Evolutionary conservation across 495 filamentous ascomycete species (phyloP).

Genomic region (Penicillium chermesinum): DNA sequence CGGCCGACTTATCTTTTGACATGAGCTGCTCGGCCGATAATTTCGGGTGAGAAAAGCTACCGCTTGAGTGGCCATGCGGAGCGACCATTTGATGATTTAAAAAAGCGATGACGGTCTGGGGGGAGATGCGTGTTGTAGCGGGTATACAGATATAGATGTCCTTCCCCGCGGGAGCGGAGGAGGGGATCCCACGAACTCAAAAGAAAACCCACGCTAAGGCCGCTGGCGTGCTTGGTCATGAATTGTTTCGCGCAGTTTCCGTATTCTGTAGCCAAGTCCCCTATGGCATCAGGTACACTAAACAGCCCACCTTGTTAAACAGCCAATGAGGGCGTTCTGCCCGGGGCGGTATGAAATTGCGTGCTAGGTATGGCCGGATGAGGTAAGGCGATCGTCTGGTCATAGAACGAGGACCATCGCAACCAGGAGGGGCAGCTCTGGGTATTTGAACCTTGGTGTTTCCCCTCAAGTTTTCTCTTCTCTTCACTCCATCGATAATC

Average conservation of each 20-base stretch:
- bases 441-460: constrained; percentile 21
- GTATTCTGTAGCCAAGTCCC: no score
- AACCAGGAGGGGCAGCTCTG: constrained; percentile 17
- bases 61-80: no score
- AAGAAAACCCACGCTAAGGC: neutral
- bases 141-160: no score
- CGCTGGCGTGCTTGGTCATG: neutral
- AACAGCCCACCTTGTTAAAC: constrained; percentile 21
- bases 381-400: constrained; percentile 17
- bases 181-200: neutral
- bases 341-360: constrained; percentile 35
- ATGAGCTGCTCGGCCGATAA: constrained; percentile 27
- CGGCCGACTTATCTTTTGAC: constrained; percentile 24
- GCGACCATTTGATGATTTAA: no score
- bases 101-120: no score
- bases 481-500: constrained; percentile 1
- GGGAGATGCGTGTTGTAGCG: no score
- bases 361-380: constrained; percentile 28
- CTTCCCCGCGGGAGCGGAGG: neutral
- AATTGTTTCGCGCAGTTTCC: neutral
- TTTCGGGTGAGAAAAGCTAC: constrained; percentile 1
- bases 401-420: constrained; percentile 2
- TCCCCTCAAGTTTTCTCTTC: constrained; percentile 8
- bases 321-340: constrained; percentile 29
- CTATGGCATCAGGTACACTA: constrained; percentile 22